Percentiles rank a stretch among this genome's conserved stretches.
phyloP scores from a whole-genome alignment of 2,329 filamentous ascomycete species.

The Dothistroma pini region DNA sequence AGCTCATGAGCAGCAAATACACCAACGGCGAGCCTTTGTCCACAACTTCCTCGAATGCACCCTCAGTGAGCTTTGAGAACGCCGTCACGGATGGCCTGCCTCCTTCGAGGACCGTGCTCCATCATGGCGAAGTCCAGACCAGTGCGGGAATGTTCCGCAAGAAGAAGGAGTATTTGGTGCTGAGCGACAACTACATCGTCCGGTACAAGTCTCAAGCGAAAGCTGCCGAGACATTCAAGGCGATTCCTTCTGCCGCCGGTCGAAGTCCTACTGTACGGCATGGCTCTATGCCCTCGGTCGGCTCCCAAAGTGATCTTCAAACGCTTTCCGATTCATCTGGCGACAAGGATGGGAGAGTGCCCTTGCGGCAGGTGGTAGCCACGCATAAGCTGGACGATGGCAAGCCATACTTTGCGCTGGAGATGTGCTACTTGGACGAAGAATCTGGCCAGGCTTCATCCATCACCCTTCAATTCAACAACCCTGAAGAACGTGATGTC shows the following conservation, averaged over 20 bases:
- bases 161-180: conserved; percentile 67
- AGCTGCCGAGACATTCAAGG: conserved; percentile 60
- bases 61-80: conserved; percentile 46
- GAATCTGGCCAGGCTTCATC: conserved; percentile 58
- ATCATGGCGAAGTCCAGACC: conserved; percentile 68
- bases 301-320: conserved; percentile 60
- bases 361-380: conserved; percentile 63
- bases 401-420: conserved; percentile 62
- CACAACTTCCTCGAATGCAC: conserved; percentile 48
- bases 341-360: conserved; percentile 56
- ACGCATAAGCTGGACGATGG: conserved; percentile 66
- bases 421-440: conserved; percentile 66
- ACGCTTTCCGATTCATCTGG: conserved; percentile 50
- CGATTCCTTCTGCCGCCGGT: conserved; percentile 36
- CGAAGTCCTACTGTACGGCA: conserved; percentile 51
- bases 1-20: conserved; percentile 26
- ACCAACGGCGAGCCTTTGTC: conserved; percentile 44
- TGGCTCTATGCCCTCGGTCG: conserved; percentile 55
- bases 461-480: conserved; percentile 61
- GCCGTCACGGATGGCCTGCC: conserved; percentile 20
- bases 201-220: conserved; percentile 66
- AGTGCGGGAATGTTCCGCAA: conserved; percentile 67
- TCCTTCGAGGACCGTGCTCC: conserved; percentile 49
- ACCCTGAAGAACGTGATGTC: conserved; percentile 60
- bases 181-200: conserved; percentile 65